These are phyloP conservation scores for Paecilomyces fulvus DNA, from an alignment of 2,329 filamentous ascomycete species.

Conservation along the genomic window DNA sequence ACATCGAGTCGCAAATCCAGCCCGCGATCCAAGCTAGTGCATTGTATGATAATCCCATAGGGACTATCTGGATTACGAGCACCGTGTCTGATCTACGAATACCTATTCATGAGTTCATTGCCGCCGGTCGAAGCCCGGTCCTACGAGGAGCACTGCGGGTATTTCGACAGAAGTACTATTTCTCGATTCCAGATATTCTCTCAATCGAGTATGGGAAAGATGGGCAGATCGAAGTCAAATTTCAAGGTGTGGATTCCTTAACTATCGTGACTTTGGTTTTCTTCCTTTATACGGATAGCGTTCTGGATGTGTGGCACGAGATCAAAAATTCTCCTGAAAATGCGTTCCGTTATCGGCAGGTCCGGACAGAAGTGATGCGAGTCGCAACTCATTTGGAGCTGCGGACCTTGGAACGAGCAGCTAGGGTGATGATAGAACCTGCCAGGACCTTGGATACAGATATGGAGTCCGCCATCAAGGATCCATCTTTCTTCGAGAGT, in stretches of 20 bases:
- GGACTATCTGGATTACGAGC: slow-evolving; percentile 41
- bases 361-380: slow-evolving; percentile 81
- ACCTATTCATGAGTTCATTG: slow-evolving; percentile 73
- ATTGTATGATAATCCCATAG: slow-evolving; percentile 13
- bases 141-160: slow-evolving; percentile 55
- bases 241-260: slow-evolving; percentile 65
- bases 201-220: slow-evolving; percentile 45
- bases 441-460: slow-evolving; percentile 59
- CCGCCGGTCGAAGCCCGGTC: slow-evolving; percentile 64
- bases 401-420: slow-evolving; percentile 63
- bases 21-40: slow-evolving; percentile 17
- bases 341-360: slow-evolving; percentile 66
- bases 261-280: slow-evolving; percentile 71
- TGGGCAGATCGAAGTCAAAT: slow-evolving; percentile 51
- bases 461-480: slow-evolving; percentile 59
- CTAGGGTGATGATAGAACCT: slow-evolving; percentile 63
- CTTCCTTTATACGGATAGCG: slow-evolving; percentile 70
- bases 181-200: slow-evolving; percentile 53
- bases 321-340: slow-evolving; percentile 56
- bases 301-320: slow-evolving; percentile 82
- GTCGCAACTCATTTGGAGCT: slow-evolving; percentile 66
- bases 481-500: slow-evolving; percentile 65
- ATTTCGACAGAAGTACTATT: slow-evolving; percentile 47
- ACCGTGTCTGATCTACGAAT: slow-evolving; percentile 61
- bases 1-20: slow-evolving; percentile 36